Conservation (phyloP, 176 grass and related monocot genomes). For the Triticum aestivum region IWGSC_CS_RefSeq_v2.1 NC_057801.1:383047804-383048303, state of each 20-base stretch:
- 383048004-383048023: neutral
- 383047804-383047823: neutral
- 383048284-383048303: too few relatives aligned
- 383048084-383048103: neutral
- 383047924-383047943: neutral
- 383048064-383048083: neutral
- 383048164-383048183: neutral
- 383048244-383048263: too few relatives aligned
- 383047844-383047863: neutral
- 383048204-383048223: too few relatives aligned
- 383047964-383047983: neutral
- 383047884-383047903: neutral
- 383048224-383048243: too few relatives aligned
- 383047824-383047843: neutral
- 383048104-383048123: neutral
- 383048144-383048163: neutral
- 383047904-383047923: neutral
- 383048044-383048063: neutral
- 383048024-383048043: neutral
- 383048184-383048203: too few relatives aligned
- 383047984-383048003: neutral
- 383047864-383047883: neutral
- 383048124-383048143: neutral
- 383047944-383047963: neutral
- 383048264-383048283: too few relatives aligned